These are phyloP conservation scores for Tetrahymena thermophila DNA, from an alignment of 73 alveolate genomes.

Conservation along the genomic window DNA sequence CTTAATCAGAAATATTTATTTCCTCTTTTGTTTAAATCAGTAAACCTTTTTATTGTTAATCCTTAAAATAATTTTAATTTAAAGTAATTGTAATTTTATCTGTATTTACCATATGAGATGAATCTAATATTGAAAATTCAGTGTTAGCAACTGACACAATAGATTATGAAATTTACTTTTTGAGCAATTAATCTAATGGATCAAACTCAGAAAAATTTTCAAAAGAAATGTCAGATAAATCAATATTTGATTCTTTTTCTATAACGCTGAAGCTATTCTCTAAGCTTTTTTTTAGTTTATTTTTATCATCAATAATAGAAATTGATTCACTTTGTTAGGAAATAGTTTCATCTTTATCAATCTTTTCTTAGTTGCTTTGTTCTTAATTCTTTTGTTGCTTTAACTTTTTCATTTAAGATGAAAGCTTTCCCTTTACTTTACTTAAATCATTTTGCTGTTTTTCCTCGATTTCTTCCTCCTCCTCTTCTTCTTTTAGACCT, in stretches of 20 bases:
- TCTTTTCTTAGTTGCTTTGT: not conserved
- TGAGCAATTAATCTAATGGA: not conserved
- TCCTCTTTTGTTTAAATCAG: not conserved
- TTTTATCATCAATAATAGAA: not conserved
- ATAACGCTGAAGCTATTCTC: not conserved
- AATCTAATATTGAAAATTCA: not conserved
- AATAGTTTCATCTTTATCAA: not conserved
- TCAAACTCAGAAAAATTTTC: not conserved
- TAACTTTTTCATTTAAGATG: not conserved
- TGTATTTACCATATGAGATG: not conserved
- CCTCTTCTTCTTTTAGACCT: not conserved
- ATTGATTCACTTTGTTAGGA: not conserved
- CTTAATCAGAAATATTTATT: not conserved
- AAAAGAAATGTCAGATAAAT: not conserved
- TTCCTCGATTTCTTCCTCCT: not conserved
- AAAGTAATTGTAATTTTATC: not conserved
- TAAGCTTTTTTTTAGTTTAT: not conserved
- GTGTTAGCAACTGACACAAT: not conserved
- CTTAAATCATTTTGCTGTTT: not conserved
- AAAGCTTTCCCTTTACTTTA: not conserved
- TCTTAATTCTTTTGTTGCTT: not conserved
- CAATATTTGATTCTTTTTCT: not conserved
- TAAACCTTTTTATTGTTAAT: not conserved
- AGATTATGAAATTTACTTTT: not conserved
- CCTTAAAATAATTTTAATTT: not conserved